Base-by-base conservation (phyloP, 345 rosid species). In the Mangifera indica region DNA sequence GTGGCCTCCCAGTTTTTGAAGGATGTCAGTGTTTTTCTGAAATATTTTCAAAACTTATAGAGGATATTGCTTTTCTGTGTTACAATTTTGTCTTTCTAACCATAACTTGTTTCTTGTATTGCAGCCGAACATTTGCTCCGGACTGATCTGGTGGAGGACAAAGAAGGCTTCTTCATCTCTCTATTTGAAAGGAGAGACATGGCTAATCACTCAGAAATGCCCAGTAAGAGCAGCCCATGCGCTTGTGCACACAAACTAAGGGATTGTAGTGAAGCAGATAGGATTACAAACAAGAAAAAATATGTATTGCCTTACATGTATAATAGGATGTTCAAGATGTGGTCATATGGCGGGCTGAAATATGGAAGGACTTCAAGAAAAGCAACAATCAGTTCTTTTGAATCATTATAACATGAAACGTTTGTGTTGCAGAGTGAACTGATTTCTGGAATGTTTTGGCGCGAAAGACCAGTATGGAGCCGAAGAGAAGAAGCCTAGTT, bases 131-230 rank as follows among this genome's bases (percentile, higher is more conserved):
- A 79, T 54, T 59, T 89, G 49, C 78, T 85, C 29, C 84, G 91
- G 2, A 84, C 85, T 0, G 87, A 81, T 74, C 81, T 87, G 0
- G 72, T 78, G 1, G 85, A 83, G 80, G 93, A 92, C 87, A 92
- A 86, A 70, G 97, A 92, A 84, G 97, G 98, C 51, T 90, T 94
- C 75, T 94, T 92, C 82, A 84, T 90, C 18, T 95, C 97, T 14
- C 81, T 89, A 25, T 88, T 94, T 51, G 71, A 80, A 52, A 90
- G 72, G 74, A 37, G 46, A 10, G 48, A 22, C 5, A 11, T 25
- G 7, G 29, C 24, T 18, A 0, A 68, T 55, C 14, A 8, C 4
- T 15, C 3, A 1, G 13, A 22, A 59, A n/a, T 6, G 21, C 56
- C 57, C n/a, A 26, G 21, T 0, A 40, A 2, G 3, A 10, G 42